Base-by-base conservation (phyloP, 2,329 filamentous ascomycete species). In the Xenoacremonium recifei region DNA sequence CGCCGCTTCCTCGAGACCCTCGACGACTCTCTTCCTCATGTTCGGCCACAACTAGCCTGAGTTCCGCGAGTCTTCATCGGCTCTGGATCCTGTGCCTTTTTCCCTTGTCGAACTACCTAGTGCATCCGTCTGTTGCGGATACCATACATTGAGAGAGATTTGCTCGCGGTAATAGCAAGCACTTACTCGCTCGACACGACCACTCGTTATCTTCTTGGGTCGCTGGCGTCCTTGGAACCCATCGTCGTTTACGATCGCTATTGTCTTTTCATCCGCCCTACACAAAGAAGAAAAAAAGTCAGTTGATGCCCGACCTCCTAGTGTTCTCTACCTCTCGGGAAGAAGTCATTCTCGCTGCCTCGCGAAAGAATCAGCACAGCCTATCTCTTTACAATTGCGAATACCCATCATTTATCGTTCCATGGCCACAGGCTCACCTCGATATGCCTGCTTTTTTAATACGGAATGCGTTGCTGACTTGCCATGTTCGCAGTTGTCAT, bases 161-260 rank as follows among this genome's bases (percentile, higher is more conserved):
- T 56, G 60, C 62, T 68, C 68, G 64, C 66, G 70, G 72, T 75
- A 66, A 70, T 51, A 73, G 71, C 69, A 70, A 71, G 62, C 63
- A 31, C 12, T 62, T 58, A 60, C 57, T 60, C 55, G 49, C 54
- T 57, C 50, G 57, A 63, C 61, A 62, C 63, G 57, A 63, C 58
- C 63, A 65, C 58, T 69, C 65, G 60, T 68, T 64, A 57, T 60
- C 61, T 57, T 57, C 59, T 57, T 55, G 62, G 76, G 77, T 69
- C 76, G 76, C 77, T 73, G 76, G 77, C 77, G 75, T 76, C 76
- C 76, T 73, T 67, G 57, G 56, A 59, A 72, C 66, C 61, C 58
- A 59, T n/a, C 55, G 53, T 45, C 47, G 51, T 51, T 40, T 38
- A 66, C 63, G 62, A 62, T 61, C 60, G 60, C 64, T 65, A 59